phyloP scores from a whole-genome alignment of 768 basidiomycete species.

The Termitomyces sp. region DNA sequence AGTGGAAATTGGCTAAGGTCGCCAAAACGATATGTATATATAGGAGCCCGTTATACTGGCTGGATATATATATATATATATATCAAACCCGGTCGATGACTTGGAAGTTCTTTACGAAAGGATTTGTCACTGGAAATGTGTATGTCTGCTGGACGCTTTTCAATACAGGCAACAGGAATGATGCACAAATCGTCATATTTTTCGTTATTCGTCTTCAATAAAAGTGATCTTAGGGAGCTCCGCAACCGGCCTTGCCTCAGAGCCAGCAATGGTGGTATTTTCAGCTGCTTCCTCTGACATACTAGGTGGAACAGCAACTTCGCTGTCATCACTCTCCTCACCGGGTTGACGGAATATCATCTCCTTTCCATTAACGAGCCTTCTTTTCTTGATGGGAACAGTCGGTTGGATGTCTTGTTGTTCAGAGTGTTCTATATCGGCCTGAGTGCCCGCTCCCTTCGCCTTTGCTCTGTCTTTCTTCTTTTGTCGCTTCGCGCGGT shows the following conservation, averaged over 20 bases:
- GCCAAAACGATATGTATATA: neutral
- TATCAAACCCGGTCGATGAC: neutral
- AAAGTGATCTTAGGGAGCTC: constrained; percentile 8
- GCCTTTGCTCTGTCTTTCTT: constrained; percentile 72
- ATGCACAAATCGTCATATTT: neutral
- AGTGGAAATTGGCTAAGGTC: neutral
- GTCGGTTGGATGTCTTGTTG: constrained; percentile 21
- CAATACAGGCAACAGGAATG: neutral
- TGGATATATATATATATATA: no score
- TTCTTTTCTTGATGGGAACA: constrained; percentile 68
- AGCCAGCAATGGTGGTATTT: neutral
- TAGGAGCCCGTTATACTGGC: neutral
- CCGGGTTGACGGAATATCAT: constrained; percentile 47
- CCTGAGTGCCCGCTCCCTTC: constrained; percentile 27
- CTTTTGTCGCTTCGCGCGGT: constrained; percentile 90
- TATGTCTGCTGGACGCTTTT: neutral
- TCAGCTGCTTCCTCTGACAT: neutral
- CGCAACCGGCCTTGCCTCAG: neutral
- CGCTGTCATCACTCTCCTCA: constrained; percentile 33
- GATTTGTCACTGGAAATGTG: neutral
- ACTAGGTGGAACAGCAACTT: constrained; percentile 1
- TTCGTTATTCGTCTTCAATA: constrained; percentile 3
- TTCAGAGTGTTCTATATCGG: constrained; percentile 9
- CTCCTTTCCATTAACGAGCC: constrained; percentile 75
- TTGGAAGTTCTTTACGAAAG: neutral